Evolutionary conservation across 495 filamentous ascomycete genomes (phyloP).

Genomic region (Penicillium canescens): DNA sequence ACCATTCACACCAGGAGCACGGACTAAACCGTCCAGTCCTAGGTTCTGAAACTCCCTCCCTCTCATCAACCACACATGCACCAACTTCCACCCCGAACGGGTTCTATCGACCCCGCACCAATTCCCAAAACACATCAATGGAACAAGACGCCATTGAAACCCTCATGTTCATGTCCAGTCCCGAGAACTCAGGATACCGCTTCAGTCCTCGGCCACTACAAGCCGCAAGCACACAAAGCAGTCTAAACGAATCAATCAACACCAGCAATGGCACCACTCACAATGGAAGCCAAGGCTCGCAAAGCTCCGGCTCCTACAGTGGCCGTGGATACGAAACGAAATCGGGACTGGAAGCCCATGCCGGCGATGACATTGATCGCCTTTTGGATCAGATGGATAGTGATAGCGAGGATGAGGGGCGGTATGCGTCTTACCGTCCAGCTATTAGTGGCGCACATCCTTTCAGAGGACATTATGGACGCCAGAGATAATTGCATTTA

Average conservation of each 20-base stretch:
- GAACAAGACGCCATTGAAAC: slow-evolving; percentile 90
- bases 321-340: slow-evolving; percentile 5
- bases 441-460: slow-evolving; percentile 6
- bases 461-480: slow-evolving; percentile 7
- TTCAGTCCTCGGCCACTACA: slow-evolving; percentile 34
- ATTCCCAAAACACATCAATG: slow-evolving; percentile 66
- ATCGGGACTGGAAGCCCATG: slow-evolving; percentile 33
- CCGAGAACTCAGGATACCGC: slow-evolving; percentile 65
- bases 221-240: slow-evolving; percentile 25
- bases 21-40: slow-evolving; percentile 17
- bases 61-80: slow-evolving; percentile 31
- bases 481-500: slow-evolving; percentile 10
- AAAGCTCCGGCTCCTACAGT: slow-evolving; percentile 16
- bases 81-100: slow-evolving; percentile 26
- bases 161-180: slow-evolving; percentile 84
- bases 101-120: slow-evolving; percentile 45
- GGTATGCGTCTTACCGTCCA: slow-evolving; percentile 22
- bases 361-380: slow-evolving; percentile 53
- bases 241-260: slow-evolving; percentile 32
- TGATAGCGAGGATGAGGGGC: slow-evolving; percentile 39
- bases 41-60: slow-evolving; percentile 33
- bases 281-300: slow-evolving; percentile 21
- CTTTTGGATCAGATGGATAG: slow-evolving; percentile 54
- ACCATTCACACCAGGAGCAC: slow-evolving; percentile 40
- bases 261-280: slow-evolving; percentile 13